These are phyloP conservation scores for Phytophthora crassamura DNA, from an alignment of 352 stramenopile species.

Conservation along the genomic window DNA sequence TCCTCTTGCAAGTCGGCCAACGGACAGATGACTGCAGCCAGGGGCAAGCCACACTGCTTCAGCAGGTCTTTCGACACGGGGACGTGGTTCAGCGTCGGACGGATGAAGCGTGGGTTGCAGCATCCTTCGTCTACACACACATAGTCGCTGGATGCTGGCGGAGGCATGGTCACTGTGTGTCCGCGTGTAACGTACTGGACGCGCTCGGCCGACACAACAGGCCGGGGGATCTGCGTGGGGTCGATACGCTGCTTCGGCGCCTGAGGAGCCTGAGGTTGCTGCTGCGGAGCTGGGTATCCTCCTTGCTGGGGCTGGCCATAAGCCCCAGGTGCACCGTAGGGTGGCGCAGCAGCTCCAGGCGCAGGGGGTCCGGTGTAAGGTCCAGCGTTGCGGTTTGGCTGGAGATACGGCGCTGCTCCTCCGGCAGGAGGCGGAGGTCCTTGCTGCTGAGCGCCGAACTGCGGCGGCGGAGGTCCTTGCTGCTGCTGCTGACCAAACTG, in stretches of 20 bases:
- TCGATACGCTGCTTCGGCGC: slow-evolving; percentile 85
- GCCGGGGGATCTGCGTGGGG: slow-evolving; percentile 88
- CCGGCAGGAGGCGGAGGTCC: slow-evolving; percentile 25
- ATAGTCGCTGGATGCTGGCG: slow-evolving; percentile 79
- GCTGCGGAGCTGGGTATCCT: slow-evolving; percentile 28
- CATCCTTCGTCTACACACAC: slow-evolving; percentile 87
- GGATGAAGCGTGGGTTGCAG: slow-evolving; percentile 91
- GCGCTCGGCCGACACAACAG: slow-evolving; percentile 66
- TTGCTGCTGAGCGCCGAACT: slow-evolving; percentile 35
- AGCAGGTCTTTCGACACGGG: slow-evolving; percentile 76
- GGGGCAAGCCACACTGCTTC: slow-evolving; percentile 78
- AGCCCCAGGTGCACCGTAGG: slow-evolving; percentile 28
- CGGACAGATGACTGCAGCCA: slow-evolving; percentile 85
- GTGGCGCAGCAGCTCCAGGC: slow-evolving; percentile 22
- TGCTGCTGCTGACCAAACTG: slow-evolving; percentile 20
- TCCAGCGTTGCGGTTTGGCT: slow-evolving; percentile 45
- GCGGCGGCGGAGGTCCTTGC: slow-evolving; percentile 25
- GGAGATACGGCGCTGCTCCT: slow-evolving; percentile 38
- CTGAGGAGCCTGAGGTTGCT: slow-evolving; percentile 44
- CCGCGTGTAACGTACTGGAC: slow-evolving; percentile 81
- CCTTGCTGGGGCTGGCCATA: slow-evolving; percentile 42
- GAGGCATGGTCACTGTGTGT: slow-evolving; percentile 86
- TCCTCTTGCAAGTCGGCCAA: slow-evolving; percentile 84
- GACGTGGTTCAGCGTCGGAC: slow-evolving; percentile 87
- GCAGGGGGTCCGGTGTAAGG: slow-evolving; percentile 32